Percentiles rank a stretch among this genome's conserved stretches.
These are phyloP conservation scores for Colletotrichum tropicicola DNA, from an alignment of 2,329 filamentous ascomycete species.

Conservation along the genomic window DNA sequence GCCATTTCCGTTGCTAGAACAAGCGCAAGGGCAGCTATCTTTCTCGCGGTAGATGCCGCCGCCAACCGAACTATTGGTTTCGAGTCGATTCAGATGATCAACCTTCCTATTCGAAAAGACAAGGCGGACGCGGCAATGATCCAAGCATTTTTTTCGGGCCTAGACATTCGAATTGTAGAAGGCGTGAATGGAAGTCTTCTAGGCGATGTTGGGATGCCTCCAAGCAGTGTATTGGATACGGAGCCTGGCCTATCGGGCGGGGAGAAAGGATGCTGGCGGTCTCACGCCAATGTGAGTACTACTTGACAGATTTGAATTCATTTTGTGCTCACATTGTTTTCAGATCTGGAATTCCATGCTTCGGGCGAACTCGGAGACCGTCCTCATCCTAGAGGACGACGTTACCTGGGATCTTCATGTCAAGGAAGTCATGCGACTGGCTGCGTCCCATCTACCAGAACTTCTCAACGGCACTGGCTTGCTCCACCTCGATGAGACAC, in stretches of 20 bases:
- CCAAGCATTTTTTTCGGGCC: slow-evolving; percentile 38
- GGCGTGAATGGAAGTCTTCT: slow-evolving; percentile 34
- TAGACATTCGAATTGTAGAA: slow-evolving; percentile 33
- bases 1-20: background rate
- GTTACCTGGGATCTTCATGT: slow-evolving; percentile 39
- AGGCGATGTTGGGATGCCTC: slow-evolving; percentile 36
- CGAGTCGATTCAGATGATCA: slow-evolving; percentile 36
- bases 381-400: slow-evolving; percentile 40
- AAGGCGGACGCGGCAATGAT: slow-evolving; percentile 37
- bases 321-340: background rate
- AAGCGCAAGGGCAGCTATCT: background rate
- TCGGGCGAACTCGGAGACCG: slow-evolving; percentile 30
- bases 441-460: slow-evolving; percentile 2
- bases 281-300: slow-evolving; percentile 38
- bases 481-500: background rate
- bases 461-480: slow-evolving; percentile 4
- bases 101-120: slow-evolving; percentile 36
- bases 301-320: background rate
- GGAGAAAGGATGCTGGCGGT: slow-evolving; percentile 38
- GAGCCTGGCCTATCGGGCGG: slow-evolving; percentile 28
- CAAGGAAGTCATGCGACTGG: slow-evolving; percentile 34
- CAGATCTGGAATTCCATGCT: slow-evolving; percentile 40
- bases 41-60: slow-evolving; percentile 21
- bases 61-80: slow-evolving; percentile 38
- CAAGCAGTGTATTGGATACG: slow-evolving; percentile 30